Evolutionary conservation across 2,329 filamentous ascomycete species (phyloP), one percentile per base, ranked within the genome.

Genomic region (Lecanoromycetidae sp.): DNA sequence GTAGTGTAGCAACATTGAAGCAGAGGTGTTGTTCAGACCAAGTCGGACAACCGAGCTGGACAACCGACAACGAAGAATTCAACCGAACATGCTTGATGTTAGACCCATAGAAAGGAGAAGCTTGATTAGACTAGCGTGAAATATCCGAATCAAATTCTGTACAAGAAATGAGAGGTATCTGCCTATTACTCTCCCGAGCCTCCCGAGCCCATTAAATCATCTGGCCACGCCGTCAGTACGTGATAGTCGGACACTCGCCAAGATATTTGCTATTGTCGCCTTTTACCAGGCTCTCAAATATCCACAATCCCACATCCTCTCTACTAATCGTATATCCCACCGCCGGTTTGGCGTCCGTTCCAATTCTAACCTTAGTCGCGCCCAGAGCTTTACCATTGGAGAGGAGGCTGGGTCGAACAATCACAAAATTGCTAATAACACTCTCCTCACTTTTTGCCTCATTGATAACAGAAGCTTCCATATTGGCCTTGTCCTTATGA

Each of bases 271-370:
- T 32, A 17, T 25, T 34, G 15, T 49, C 47, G 8, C 43, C 43
- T 15, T 37, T 29, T 8, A 52, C 36, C 26, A 48, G 29, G 29
- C 48, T 44, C 35, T 51, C 48, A 37, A 48, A 52, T 7, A 73
- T 60, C 68, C 71, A 75, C 46, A 55, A 59, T 0, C 72, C 71
- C 3, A 67, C 63, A 49, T 74, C 71, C 49, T 69, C 67, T 29
- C 70, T 57, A 6, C 63, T 66, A 38, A 75, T 71, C 1, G 60
- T 63, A 46, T 72, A 74, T 4, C 72, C 72, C 3, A 71, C 55
- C 3, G 60, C 67, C 29, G 56, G 51, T 0, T 57, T 61, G 55
- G 68, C 35, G 34, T 52, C 48, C 17, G 22, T 30, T 12, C 51
- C 63, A 2, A 55, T 54, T 39, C 52, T 52, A 12, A 52, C 49